phyloP scores from a whole-genome alignment of 2,329 filamentous ascomycete genomes.

The Fusarium heterosporum region DNA sequence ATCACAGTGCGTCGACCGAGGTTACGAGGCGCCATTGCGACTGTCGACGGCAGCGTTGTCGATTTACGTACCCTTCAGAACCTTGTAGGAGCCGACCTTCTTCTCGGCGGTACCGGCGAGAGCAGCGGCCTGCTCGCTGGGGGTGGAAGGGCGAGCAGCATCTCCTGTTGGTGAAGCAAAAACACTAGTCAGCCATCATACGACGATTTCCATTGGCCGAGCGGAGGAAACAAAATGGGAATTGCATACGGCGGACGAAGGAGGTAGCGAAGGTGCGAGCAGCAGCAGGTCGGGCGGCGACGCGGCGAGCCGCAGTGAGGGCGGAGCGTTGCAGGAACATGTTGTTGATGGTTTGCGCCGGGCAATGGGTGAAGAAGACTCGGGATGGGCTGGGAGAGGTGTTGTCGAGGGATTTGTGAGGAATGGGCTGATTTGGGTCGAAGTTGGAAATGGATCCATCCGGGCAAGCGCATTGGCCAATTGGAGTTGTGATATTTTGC shows the following conservation, averaged over 20 bases:
- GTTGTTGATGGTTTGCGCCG: conserved; percentile 46
- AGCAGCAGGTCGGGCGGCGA: conserved; percentile 64
- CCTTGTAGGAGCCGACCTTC: conserved; percentile 61
- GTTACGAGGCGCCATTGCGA: conserved; percentile 34
- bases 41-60: conserved; percentile 33
- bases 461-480: conserved; percentile 53
- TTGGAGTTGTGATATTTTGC: conserved; percentile 37
- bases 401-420: conserved; percentile 61
- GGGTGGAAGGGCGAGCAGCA: conserved; percentile 52
- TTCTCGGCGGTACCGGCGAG: conserved; percentile 56
- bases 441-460: conserved; percentile 51
- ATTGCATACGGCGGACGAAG: conserved; percentile 68
- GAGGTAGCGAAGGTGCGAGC: conserved; percentile 71
- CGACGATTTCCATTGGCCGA: conserved; percentile 47
- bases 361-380: conserved; percentile 41
- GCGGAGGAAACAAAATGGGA: conserved; percentile 39
- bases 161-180: conserved; percentile 50
- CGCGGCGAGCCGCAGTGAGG: conserved; percentile 69
- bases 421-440: conserved; percentile 59
- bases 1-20: conserved; percentile 42
- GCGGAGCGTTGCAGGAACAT: conserved; percentile 75
- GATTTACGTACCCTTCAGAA: conserved; percentile 59
- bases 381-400: conserved; percentile 45
- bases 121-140: conserved; percentile 54
- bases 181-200: conserved; percentile 49